These are phyloP conservation scores for Rhodamnia rubescens DNA, from an alignment of 345 rosid genomes.

Conservation along the genomic window DNA sequence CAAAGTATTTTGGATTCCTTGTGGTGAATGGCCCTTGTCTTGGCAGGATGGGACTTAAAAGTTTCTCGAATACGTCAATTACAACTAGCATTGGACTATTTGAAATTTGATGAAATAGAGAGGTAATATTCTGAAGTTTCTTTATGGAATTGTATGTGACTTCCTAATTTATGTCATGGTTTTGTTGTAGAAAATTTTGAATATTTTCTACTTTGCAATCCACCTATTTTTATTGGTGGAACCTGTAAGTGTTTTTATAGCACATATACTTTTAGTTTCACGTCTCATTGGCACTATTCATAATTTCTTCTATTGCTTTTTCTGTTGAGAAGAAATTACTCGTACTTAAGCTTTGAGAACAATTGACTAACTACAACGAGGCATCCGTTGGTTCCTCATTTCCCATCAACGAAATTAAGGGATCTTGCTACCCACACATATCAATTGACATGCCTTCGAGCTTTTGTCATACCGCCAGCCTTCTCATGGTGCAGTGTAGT, in stretches of 20 bases:
- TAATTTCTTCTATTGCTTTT: neutral
- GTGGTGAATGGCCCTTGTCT: neutral
- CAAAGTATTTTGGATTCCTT: neutral
- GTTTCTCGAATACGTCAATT: slow-evolving; percentile 67
- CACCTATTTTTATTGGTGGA: neutral
- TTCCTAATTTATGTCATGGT: neutral
- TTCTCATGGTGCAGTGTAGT: neutral
- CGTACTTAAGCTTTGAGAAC: neutral
- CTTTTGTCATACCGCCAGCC: neutral
- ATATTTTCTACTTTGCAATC: neutral
- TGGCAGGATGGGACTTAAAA: slow-evolving; percentile 83
- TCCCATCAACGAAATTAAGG: neutral
- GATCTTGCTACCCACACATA: neutral
- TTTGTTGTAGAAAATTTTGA: neutral
- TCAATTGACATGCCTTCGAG: neutral
- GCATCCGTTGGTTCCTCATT: neutral
- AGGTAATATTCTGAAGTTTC: slow-evolving; percentile 35
- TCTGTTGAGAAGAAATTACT: neutral
- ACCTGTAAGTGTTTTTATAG: neutral
- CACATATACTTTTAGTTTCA: neutral
- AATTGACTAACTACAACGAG: neutral
- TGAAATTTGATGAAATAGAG: slow-evolving; percentile 78
- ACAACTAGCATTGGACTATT: slow-evolving; percentile 72
- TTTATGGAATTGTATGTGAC: neutral
- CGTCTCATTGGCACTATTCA: neutral